Conservation (phyloP, 257 asterid genomes). For the Mitragyna speciosa region DNA sequence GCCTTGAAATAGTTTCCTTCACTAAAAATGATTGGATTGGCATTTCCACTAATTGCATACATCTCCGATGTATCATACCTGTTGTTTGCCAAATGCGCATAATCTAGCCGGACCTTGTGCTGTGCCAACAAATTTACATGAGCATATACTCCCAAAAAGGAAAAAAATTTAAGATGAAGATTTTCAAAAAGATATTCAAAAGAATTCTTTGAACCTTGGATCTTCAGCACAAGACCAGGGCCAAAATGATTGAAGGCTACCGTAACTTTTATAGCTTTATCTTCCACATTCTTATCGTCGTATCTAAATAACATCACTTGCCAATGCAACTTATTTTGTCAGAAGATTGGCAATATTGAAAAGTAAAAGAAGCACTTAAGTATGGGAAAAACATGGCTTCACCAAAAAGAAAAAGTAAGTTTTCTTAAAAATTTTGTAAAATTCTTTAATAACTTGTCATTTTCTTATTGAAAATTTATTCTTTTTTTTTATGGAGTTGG, state of each 20-base stretch:
- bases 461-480: too few relatives aligned
- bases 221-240: constrained; percentile 78
- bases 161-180: neutral
- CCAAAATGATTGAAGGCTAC: constrained; percentile 86
- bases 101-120: constrained; percentile 70
- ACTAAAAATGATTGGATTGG: constrained; percentile 83
- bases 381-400: too few relatives aligned
- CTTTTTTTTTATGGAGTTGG: too few relatives aligned
- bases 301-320: constrained; percentile 72
- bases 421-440: too few relatives aligned
- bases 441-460: too few relatives aligned
- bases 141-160: neutral
- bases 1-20: constrained; percentile 90
- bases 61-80: constrained; percentile 69
- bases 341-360: too few relatives aligned
- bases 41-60: constrained; percentile 95
- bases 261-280: constrained; percentile 64
- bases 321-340: neutral
- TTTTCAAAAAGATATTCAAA: neutral
- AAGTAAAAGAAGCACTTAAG: too few relatives aligned
- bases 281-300: constrained; percentile 53
- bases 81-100: constrained; percentile 82
- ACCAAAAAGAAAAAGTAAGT: too few relatives aligned
- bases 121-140: constrained; percentile 8
- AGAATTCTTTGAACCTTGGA: constrained; percentile 54